Evolutionary conservation across 2,329 filamentous ascomycete species (phyloP).

Genomic region (Arthrobotrys conoides): DNA sequence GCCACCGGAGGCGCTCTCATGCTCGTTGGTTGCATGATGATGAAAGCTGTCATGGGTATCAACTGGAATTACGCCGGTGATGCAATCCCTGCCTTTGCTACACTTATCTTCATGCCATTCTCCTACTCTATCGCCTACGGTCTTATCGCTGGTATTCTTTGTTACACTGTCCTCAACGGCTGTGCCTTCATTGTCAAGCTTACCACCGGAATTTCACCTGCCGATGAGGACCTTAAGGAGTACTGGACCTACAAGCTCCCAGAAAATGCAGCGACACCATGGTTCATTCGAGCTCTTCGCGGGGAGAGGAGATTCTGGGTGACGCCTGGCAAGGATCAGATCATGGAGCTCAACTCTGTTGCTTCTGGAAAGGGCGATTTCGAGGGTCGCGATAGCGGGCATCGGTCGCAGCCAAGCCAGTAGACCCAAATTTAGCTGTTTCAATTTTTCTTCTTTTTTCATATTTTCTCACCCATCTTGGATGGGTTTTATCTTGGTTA

Average conservation of each 20-base stretch:
- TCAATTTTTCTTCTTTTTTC: background rate
- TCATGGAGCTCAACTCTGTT: constrained; percentile 58
- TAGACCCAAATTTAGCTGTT: constrained; percentile 15
- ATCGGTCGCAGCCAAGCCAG: constrained; percentile 42
- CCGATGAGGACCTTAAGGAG: constrained; percentile 82
- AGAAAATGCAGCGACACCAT: constrained; percentile 81
- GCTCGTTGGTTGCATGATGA: constrained; percentile 90
- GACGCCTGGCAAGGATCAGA: constrained; percentile 61
- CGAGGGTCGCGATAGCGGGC: constrained; percentile 43
- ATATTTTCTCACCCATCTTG: constrained; percentile 16
- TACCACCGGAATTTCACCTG: constrained; percentile 77
- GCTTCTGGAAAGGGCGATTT: constrained; percentile 50
- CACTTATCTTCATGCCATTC: constrained; percentile 88
- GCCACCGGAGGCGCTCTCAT: constrained; percentile 90
- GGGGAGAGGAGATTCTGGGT: constrained; percentile 84
- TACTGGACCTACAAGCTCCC: constrained; percentile 83
- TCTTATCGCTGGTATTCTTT: constrained; percentile 83
- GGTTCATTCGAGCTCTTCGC: constrained; percentile 75
- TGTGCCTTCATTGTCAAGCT: constrained; percentile 78
- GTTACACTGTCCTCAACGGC: constrained; percentile 82
- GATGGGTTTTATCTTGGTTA: constrained; percentile 22
- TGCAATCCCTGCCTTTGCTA: constrained; percentile 85
- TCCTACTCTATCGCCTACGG: constrained; percentile 91
- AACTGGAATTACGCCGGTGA: constrained; percentile 89
- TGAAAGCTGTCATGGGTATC: constrained; percentile 81